Evolutionary conservation across 2,329 filamentous ascomycete species (phyloP), one percentile per base, ranked within the genome.

Genomic region (Talaromyces atroroseus): DNA sequence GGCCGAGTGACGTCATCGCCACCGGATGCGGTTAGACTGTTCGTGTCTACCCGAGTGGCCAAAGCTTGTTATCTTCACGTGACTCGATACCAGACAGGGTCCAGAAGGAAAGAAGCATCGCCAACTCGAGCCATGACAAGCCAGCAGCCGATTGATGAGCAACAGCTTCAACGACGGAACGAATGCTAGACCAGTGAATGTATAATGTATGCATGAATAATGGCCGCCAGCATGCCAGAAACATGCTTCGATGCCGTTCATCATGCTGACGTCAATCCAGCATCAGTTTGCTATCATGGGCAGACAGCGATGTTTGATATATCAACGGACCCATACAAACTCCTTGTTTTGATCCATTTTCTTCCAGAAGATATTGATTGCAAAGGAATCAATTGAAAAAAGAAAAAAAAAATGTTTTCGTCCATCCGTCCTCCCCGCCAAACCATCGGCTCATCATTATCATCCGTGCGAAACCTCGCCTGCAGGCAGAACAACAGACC

Each of bases 181-280:
- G 11, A 29, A 36, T 36, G 11, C 29, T 34, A 34, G n/a, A n/a
- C n/a, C n/a, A n/a, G n/a, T n/a, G n/a, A n/a, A n/a, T n/a, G n/a
- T 26, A 26, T 26, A 8, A 8, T 29, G 26, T 8, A 29, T 29
- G 26, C 26, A 29, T 29, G 5, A 8, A 29, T 29, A 12, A 14
- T 38, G 2, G 12, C 34, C 2, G 16, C 10, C 34, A 16, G 5
- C 2, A 38, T 12, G n/a, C n/a, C n/a, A n/a, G 16, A 40, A 38
- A n/a, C 34, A 38, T 38, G 34, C n/a, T 34, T 34, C 36, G 7
- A 40, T n/a, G 36, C 3, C 36, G 3, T 42, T 20, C 40, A 38
- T 54, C 51, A 54, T 29, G 1, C 46, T 54, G 51, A 54, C 51
- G 51, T 54, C 51, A 54, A 46, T 45, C 42, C 51, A 26, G 44